Base-by-base conservation (phyloP, 495 filamentous ascomycete species). In the Penicillium simplicissimum region DNA sequence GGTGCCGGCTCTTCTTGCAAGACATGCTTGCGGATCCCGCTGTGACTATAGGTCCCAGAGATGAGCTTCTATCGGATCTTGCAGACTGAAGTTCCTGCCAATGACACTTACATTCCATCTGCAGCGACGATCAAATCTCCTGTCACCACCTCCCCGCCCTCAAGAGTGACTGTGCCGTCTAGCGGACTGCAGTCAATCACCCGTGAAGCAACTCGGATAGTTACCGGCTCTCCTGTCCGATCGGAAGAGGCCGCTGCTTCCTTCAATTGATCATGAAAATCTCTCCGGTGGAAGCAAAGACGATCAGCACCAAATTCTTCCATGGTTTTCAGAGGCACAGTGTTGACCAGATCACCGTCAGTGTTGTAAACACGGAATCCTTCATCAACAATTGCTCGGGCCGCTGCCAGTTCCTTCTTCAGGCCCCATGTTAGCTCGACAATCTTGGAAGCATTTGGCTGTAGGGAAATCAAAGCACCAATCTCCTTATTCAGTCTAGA, bases 51-150 rank as follows among this genome's bases (percentile, higher is more conserved):
- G 21, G 9, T n/a, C 15, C 2, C 1, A 6, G 33, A 4, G 11
- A 48, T 35, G 15, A 37, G 42, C n/a, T 13, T 34, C 15, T 25
- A 28, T 38, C 19, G 7, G 6, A 23, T 25, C 8, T 21, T n/a
- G 14, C 15, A 3, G n/a, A n/a, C 23, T 0, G 13, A 4, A 8
- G 8, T 2, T 19, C 3, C 10, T 43, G 23, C 23, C 23, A 25
- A 10, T 21, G 8, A 11, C 40, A 10, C 65, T 57, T 21, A 62
- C 65, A 82, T 75, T 19, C 82, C 81, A 65, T 85, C 83, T 0
- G 82, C 77, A 0, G 82, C 82, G 37, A 86, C 52, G 1, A 84
- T 69, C 2, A 79, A 63, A 55, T 77, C 71, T 0, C 58, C 71
- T 0, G 34, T 17, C 0, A 73, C 1, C 0, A 52, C 42, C 1